Percentiles rank a stretch among this genome's conserved stretches.
Evolutionary conservation across 768 basidiomycete species (phyloP).

Genomic region (Russula abietina): DNA sequence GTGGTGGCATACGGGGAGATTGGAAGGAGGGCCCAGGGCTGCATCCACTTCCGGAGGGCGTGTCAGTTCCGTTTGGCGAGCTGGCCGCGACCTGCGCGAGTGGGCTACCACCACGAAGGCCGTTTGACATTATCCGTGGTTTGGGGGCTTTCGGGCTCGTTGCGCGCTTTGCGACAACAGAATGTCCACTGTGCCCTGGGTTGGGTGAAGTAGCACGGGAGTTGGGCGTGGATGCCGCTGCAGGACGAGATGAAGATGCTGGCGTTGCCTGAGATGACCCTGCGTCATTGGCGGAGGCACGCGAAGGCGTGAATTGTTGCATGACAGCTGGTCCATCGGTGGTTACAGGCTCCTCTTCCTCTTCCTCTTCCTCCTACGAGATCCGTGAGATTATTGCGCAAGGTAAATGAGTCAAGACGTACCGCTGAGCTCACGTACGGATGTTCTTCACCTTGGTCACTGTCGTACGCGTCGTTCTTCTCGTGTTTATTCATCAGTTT

Average conservation of each 20-base stretch:
- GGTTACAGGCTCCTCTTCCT: constrained; percentile 57
- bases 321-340: constrained; percentile 42
- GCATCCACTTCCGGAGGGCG: constrained; percentile 25
- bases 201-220: constrained; percentile 60
- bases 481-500: constrained; percentile 82
- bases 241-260: constrained; percentile 31
- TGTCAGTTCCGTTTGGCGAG: constrained; percentile 33
- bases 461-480: constrained; percentile 76
- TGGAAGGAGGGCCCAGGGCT: constrained; percentile 27
- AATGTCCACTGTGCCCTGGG: constrained; percentile 64
- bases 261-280: constrained; percentile 35
- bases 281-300: constrained; percentile 24
- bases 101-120: constrained; percentile 56
- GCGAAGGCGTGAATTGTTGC: constrained; percentile 44
- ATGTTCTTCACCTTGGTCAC: constrained; percentile 60
- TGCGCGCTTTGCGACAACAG: constrained; percentile 74
- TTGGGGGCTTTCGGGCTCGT: constrained; percentile 75
- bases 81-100: constrained; percentile 36
- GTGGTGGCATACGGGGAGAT: constrained; percentile 30
- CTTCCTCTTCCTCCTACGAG: constrained; percentile 53
- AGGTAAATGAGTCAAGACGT: constrained; percentile 13
- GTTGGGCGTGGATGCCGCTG: constrained; percentile 34
- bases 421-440: constrained; percentile 76
- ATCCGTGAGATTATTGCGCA: constrained; percentile 16
- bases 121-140: constrained; percentile 39